Percentiles rank a stretch among this genome's conserved stretches.
Evolutionary conservation across 1,284 basidiomycete species (phyloP).

Genomic region (Cutaneotrichosporon mucoides): DNA sequence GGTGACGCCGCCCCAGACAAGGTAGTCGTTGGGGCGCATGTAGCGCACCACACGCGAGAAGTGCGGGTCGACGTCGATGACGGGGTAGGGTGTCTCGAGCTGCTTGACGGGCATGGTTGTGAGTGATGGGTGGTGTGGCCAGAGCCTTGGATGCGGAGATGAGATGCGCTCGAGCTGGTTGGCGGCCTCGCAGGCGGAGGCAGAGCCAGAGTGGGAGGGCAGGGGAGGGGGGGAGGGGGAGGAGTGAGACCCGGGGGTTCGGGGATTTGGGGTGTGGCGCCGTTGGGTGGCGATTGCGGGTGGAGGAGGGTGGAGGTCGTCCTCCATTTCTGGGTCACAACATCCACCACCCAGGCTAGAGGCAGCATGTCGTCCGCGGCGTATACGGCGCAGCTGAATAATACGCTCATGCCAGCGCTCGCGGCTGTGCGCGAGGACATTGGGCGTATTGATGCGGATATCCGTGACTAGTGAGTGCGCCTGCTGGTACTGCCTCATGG

Average conservation of each 20-base stretch:
- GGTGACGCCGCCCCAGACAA: constrained; percentile 73
- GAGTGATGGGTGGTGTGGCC: background rate
- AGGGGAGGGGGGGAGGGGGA: background rate
- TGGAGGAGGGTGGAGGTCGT: background rate
- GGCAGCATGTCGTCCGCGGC: constrained; percentile 8
- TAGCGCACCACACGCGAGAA: constrained; percentile 81
- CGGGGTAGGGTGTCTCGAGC: constrained; percentile 68
- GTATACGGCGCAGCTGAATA: constrained; percentile 15
- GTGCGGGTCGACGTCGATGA: constrained; percentile 91
- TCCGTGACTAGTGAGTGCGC: constrained; percentile 28
- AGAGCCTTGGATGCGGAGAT: background rate
- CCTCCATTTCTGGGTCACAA: too few species aligned
- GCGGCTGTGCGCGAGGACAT: constrained; percentile 15
- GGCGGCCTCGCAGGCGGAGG: background rate
- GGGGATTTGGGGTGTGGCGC: background rate
- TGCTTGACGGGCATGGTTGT: constrained; percentile 64
- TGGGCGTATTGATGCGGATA: constrained; percentile 20
- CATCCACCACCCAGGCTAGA: too few species aligned
- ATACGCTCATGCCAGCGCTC: constrained; percentile 21
- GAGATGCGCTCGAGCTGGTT: background rate
- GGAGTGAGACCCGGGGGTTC: background rate
- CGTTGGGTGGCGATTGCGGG: constrained; percentile 2
- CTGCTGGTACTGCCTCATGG: background rate
- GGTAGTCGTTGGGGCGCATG: constrained; percentile 85
- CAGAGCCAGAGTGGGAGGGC: too few species aligned